These are phyloP conservation scores for Thelephora ganbajun DNA, from an alignment of 768 basidiomycete species.

Conservation along the genomic window DNA sequence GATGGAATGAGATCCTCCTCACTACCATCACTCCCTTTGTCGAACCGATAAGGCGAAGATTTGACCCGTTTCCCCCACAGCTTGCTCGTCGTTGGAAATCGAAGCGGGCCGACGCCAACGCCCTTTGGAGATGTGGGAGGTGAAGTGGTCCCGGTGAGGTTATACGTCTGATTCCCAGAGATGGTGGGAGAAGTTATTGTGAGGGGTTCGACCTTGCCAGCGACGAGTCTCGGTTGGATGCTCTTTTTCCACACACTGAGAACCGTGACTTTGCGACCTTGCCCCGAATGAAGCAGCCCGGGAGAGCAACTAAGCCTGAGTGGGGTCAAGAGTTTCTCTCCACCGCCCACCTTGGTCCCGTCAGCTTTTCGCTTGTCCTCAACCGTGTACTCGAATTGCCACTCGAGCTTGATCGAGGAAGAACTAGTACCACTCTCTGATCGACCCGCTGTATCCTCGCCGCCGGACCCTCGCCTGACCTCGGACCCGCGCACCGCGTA, in stretches of 20 bases:
- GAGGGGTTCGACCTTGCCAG: slow-evolving; percentile 45
- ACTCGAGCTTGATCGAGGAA: slow-evolving; percentile 31
- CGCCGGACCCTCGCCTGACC: slow-evolving; percentile 11
- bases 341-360: slow-evolving; percentile 23
- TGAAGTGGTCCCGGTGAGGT: not conserved
- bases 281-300: slow-evolving; percentile 40
- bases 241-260: slow-evolving; percentile 65
- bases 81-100: too few species aligned
- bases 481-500: slow-evolving; percentile 65
- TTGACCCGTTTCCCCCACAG: too few species aligned
- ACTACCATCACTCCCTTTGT: too few species aligned
- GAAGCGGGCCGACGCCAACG: too few species aligned
- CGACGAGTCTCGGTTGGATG: slow-evolving; percentile 46
- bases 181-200: not conserved
- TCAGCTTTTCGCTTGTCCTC: slow-evolving; percentile 37
- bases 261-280: slow-evolving; percentile 53
- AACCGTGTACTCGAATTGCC: slow-evolving; percentile 75
- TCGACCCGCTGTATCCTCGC: slow-evolving; percentile 1
- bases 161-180: not conserved
- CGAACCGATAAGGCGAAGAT: too few species aligned
- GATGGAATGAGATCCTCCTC: too few species aligned
- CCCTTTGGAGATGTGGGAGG: not conserved
- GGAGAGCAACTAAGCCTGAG: slow-evolving; percentile 68
- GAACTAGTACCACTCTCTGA: not conserved
- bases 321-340: slow-evolving; percentile 64